A percentile compares a stretch with the other conserved stretches of the same genome.
Evolutionary conservation across 495 filamentous ascomycete genomes (phyloP).

Genomic region (Talaromyces adpressus): DNA sequence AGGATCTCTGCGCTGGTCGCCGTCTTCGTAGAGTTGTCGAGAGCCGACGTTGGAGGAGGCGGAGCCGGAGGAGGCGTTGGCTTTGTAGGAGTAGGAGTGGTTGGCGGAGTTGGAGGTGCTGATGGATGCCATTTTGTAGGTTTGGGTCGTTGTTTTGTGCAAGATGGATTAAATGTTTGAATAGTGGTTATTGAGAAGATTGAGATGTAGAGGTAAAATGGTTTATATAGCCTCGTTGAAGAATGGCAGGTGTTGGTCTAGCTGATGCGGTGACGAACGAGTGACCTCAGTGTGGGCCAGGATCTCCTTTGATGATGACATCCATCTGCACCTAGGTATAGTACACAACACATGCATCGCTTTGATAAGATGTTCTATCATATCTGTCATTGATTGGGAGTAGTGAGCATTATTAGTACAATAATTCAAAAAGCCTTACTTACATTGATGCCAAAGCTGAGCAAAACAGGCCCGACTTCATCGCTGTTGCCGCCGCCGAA

Average conservation of each 20-base stretch:
- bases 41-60: constrained; percentile 48
- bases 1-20: constrained; percentile 64
- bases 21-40: constrained; percentile 49
- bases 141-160: neutral
- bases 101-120: neutral
- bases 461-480: too few relatives aligned
- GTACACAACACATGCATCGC: too few relatives aligned
- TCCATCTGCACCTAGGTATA: too few relatives aligned
- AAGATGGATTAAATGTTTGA: constrained; percentile 6
- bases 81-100: neutral
- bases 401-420: too few relatives aligned
- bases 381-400: too few relatives aligned
- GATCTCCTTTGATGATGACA: too few relatives aligned
- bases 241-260: too few relatives aligned
- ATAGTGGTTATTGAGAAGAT: neutral
- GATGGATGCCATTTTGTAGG: neutral
- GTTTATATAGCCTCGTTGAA: too few relatives aligned
- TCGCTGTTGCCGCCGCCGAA: too few relatives aligned
- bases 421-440: too few relatives aligned
- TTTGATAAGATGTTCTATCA: neutral
- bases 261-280: neutral
- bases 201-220: neutral
- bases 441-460: too few relatives aligned
- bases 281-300: constrained; percentile 6
- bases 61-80: constrained; percentile 12